These are phyloP conservation scores for Lenwebbia sp. DNA, from an alignment of 345 rosid species.

Conservation along the genomic window DNA sequence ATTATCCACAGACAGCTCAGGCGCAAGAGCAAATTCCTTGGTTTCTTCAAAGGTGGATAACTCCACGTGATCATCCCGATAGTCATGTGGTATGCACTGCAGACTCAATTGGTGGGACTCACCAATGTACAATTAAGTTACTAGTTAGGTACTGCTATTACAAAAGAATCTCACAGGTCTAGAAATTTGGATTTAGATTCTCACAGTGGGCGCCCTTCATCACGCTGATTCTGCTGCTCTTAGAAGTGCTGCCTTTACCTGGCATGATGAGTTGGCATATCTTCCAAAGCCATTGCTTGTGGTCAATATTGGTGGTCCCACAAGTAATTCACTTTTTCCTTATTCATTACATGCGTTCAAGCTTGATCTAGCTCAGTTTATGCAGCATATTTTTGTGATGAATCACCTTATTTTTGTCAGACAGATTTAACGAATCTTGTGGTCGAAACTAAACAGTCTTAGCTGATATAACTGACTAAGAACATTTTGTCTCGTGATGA, in stretches of 20 bases:
- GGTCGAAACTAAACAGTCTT: background rate
- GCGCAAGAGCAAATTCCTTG: slow-evolving; percentile 59
- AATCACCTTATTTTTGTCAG: background rate
- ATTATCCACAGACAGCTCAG: slow-evolving; percentile 66
- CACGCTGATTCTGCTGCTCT: slow-evolving; percentile 59
- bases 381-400: background rate
- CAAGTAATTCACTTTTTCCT: slow-evolving; percentile 32
- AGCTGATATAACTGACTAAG: background rate
- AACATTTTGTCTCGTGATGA: background rate
- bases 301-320: slow-evolving; percentile 91
- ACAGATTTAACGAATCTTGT: background rate
- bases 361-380: background rate
- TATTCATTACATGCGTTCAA: background rate
- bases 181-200: slow-evolving; percentile 35
- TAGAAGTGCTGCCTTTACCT: slow-evolving; percentile 48
- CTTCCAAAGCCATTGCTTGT: slow-evolving; percentile 80
- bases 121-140: background rate
- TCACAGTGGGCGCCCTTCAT: slow-evolving; percentile 87
- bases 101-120: background rate
- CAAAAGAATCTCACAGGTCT: background rate
- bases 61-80: slow-evolving; percentile 70
- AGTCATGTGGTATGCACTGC: slow-evolving; percentile 57
- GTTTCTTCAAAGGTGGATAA: slow-evolving; percentile 66
- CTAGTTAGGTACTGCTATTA: background rate
- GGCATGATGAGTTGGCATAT: slow-evolving; percentile 60